A percentile compares a stretch with the other conserved stretches of the same genome.
These are phyloP conservation scores for Orbilia quercus DNA, from an alignment of 2,329 filamentous ascomycete species.

Conservation along the genomic window DNA sequence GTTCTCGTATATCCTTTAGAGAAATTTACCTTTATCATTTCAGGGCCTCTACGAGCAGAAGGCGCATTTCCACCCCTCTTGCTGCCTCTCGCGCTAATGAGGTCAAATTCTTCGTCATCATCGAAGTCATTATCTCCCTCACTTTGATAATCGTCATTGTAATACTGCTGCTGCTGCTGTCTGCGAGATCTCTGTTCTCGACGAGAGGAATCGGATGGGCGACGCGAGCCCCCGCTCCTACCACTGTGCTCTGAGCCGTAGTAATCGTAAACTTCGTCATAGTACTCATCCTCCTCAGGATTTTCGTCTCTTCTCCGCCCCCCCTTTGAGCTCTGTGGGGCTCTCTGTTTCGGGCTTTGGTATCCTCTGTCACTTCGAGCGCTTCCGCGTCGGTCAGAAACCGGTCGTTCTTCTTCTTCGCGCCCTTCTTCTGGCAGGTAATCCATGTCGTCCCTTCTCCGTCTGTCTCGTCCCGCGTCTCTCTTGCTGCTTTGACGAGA, in stretches of 20 bases:
- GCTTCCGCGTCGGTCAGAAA: slow-evolving; percentile 63
- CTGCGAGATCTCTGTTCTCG: slow-evolving; percentile 61
- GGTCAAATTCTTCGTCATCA: slow-evolving; percentile 83
- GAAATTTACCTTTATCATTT: slow-evolving; percentile 58
- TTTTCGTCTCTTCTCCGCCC: slow-evolving; percentile 63
- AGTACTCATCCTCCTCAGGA: slow-evolving; percentile 71
- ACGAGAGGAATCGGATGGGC: slow-evolving; percentile 64
- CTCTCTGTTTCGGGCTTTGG: slow-evolving; percentile 33
- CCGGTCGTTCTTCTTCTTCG: slow-evolving; percentile 61
- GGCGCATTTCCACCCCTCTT: slow-evolving; percentile 63
- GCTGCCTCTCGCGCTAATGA: slow-evolving; percentile 72
- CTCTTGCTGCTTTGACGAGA: slow-evolving; percentile 73
- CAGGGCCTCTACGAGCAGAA: slow-evolving; percentile 59
- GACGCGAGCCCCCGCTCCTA: slow-evolving; percentile 63
- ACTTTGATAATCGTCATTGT: slow-evolving; percentile 80
- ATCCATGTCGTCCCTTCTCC: slow-evolving; percentile 64
- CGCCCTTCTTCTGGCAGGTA: slow-evolving; percentile 60
- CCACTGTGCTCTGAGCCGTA: slow-evolving; percentile 63
- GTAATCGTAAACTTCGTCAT: slow-evolving; percentile 77
- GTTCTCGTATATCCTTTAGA: not conserved
- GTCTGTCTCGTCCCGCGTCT: slow-evolving; percentile 71
- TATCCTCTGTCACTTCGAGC: slow-evolving; percentile 63
- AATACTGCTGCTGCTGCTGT: slow-evolving; percentile 73
- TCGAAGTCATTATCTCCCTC: slow-evolving; percentile 75
- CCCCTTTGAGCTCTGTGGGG: slow-evolving; percentile 52